Base-by-base conservation (phyloP, 164 flowering plant genomes). In the Akebia trifoliata region DNA sequence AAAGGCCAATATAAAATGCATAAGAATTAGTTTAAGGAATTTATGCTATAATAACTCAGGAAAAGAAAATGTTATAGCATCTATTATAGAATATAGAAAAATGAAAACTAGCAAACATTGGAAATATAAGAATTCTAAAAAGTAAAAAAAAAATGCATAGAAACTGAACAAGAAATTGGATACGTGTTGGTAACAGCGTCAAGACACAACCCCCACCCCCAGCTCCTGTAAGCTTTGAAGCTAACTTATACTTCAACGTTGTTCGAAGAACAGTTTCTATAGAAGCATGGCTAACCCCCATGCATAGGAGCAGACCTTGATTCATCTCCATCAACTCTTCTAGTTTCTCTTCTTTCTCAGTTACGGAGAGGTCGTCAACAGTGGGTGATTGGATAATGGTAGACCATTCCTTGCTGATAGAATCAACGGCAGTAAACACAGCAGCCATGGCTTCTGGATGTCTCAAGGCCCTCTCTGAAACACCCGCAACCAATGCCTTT, bases 121-220 rank as follows among this genome's bases (percentile, higher is more conserved):
- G 8, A 36, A 57, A 15, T 15, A 52, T 17, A 49, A 57, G 20
- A 38, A 15, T 21, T 15, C 2, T 26, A 34, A 21, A 37, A 39
- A 49, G 18, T 20, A 62, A 54, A 12, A 24, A 24, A 10, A 57
- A 15, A 10, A 45, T 29, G 18, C 44, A 34, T 53, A 56, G 1
- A 44, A 32, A 43, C 18, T 43, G 25, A 63, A 20, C 15, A 47
- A 43, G 20, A 42, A 50, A 32, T 51, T 35, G 84, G 97, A 93
- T 93, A 93, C 97, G 51, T 56, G 81, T 65, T n/a, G 95, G 99
- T 43, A 94, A 67, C 47, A 90, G 70, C 21, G 99, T 94, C 59
- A 94, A 69, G 55, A 94, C 99, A 65, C 99, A 94, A 61, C 99
- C 99, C 56, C 99, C 99, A 22, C 99, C 99, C n/a, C 97, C 97